These are phyloP conservation scores for Lepidium africanum DNA, from an alignment of 345 rosid species.

Conservation along the genomic window DNA sequence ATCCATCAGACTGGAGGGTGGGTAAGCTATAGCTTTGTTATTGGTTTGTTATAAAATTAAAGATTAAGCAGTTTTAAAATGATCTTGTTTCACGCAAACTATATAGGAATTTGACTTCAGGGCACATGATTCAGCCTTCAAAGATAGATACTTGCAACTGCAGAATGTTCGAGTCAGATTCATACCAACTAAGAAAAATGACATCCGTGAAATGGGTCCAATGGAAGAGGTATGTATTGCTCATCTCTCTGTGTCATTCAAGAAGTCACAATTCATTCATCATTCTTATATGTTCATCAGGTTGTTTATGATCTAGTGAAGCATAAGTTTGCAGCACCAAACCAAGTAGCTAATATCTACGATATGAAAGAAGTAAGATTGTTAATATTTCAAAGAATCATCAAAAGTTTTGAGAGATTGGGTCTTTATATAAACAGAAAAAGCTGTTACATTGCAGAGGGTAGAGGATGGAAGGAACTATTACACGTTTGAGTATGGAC, in stretches of 20 bases:
- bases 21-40: slow-evolving; percentile 37
- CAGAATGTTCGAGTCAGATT: slow-evolving; percentile 84
- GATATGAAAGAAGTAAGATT: slow-evolving; percentile 65
- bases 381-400: background rate
- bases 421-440: background rate
- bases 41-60: background rate
- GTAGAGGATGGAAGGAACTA: slow-evolving; percentile 61
- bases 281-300: slow-evolving; percentile 27
- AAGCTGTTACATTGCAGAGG: slow-evolving; percentile 41
- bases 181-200: slow-evolving; percentile 67
- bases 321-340: slow-evolving; percentile 63
- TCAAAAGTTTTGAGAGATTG: background rate
- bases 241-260: background rate
- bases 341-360: slow-evolving; percentile 49
- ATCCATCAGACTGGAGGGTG: slow-evolving; percentile 93
- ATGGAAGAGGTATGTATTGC: slow-evolving; percentile 53
- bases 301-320: slow-evolving; percentile 51
- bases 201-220: slow-evolving; percentile 77
- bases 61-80: background rate
- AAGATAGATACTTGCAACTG: slow-evolving; percentile 61
- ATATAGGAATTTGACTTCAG: slow-evolving; percentile 69
- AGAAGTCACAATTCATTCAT: background rate
- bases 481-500: slow-evolving; percentile 70
- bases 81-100: background rate
- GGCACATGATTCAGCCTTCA: slow-evolving; percentile 89